Base-by-base conservation (phyloP, 192 early-diverging fungal species). In the Entomortierella parvispora region DNA sequence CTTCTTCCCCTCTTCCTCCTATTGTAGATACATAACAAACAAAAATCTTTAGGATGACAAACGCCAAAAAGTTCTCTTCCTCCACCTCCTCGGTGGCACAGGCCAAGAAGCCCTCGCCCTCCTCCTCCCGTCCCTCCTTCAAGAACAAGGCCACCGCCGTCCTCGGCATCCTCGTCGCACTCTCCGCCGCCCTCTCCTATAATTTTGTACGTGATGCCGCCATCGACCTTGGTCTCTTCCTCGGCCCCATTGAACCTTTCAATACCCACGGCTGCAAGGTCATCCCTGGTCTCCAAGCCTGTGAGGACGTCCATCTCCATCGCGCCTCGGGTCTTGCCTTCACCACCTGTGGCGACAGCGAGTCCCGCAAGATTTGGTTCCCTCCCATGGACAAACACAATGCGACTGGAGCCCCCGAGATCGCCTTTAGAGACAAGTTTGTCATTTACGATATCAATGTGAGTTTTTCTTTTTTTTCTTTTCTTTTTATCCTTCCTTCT, bases 281-380 rank as follows among this genome's bases (percentile, higher is more conserved):
- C 18, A 58, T 76, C 28, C 32, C 46, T 31, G 81, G 75, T 9
- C 49, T 71, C 17, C 62, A 89, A 29, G 84, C 84, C n/a, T 89
- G 88, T 31, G 88, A 89, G 69, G 87, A 85, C 49, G 80, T 89
- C 28, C 83, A 82, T 28, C 75, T 87, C 26, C 86, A 88, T 65
- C 81, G 80, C 32, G 63, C 61, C 9, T 82, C 85, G 7, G 84
- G 86, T 3, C 62, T 82, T 29, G 88, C 81, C 25, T 89, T 86
- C 71, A 63, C 85, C 59, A 71, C 88, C n/a, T 89, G 88, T 45
- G 85, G 85, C 15, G 67, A 80, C 53, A 68, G 80, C n/a, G 56
- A 78, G 33, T 33, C 75, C 0, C 84, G 88, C 8, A 84, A 65
- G 69, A 50, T 62, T 20, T 88, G 85, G 85, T 80, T 70, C 10